Base-by-base conservation (phyloP, 2,329 filamentous ascomycete genomes). In the Venturia asperata region DNA sequence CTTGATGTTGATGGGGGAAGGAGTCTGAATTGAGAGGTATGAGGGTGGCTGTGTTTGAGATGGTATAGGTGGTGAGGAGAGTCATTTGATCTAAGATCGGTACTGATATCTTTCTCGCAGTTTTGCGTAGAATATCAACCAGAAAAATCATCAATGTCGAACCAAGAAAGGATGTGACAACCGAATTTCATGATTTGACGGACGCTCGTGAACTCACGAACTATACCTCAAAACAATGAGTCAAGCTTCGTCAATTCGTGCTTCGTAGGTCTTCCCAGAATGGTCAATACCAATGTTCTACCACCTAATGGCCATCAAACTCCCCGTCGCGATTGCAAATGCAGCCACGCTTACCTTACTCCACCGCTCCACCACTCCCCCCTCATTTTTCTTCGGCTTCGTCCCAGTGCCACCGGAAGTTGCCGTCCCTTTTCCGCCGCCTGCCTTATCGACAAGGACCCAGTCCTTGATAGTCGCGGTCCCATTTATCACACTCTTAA, bases 381-480 rank as follows among this genome's bases (percentile, higher is more conserved):
- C 52, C 5, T 37, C 52, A 37, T 58, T 58, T 13, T n/a, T 58
- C 5, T 58, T 37, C 27, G 30, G 30, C 17, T 19, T 58, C 52
- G 15, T 58, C 1, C 39, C 37, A 42, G 19, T 43, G 1, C 37
- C 60, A 27, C 60, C 7, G n/a, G 37, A 43, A 42, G 24, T 37
- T 27, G 15, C 37, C 17, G 30, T 19, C 7, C 21, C 27, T n/a
- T 37, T 37, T 5, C 7, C 30, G 39, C 10, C 39, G 15, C 39
- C 39, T 41, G 39, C 39, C 15, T 41, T 41, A 17, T 49, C 63
- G 2, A 68, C 66, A 19, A 82, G 71, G 61, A 81, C 74, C 64
- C 76, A 82, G 67, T 83, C 74, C 67, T 76, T 71, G n/a, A 83
- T 72, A 24, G 77, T 64, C 0, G 80, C 81, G 15, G 75, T 77